Base-by-base conservation (phyloP, 768 basidiomycete species). In the Calocybe cyanea region DNA sequence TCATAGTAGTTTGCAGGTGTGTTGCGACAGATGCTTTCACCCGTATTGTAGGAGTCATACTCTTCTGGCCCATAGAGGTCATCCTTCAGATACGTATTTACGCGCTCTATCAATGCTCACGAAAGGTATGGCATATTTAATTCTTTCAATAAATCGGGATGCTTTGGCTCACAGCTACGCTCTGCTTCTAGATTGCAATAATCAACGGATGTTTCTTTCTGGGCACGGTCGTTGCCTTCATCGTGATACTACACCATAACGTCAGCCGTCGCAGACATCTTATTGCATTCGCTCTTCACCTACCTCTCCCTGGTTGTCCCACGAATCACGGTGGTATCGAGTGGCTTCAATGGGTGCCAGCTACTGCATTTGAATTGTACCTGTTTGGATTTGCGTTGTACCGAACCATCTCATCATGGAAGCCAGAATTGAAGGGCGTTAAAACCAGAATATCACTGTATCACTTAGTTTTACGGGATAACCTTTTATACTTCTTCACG, bases 61-160 rank as follows among this genome's bases (percentile, higher is more conserved):
- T 66, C 25, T 57, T 77, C 7, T 76, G 75, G 74, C 65, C 70
- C 21, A 63, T 77, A 13, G 72, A 77, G 53, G 70, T 76, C 13
- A 59, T 75, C 46, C 72, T 77, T 70, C 72, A 73, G 53, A 49
- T 76, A 15, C 62, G 73, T 7, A 60, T 76, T 19, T 74, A 74
- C 48, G 71, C 70, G 0, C 46, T 77, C 9, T 77, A 60, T 44
- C 53, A 58, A 20, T 66, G 68, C 36, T 73, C 70, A 2, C 66
- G 63, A 49, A 65, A 57, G 50, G 73, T 71, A 15, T 46, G 61
- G n/a, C 20, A 5, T 25, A 3, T 32, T 17, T n/a, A 7, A n/a
- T n/a, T 24, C 36, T n/a, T 35, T 14, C 7, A 5, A 35, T 18
- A 21, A 14, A n/a, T 41, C 33, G 19, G 19, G 11, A 15, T 11